Base-by-base conservation (phyloP, 192 early-diverging fungal species). In the Backusella mclennaniae region DNA sequence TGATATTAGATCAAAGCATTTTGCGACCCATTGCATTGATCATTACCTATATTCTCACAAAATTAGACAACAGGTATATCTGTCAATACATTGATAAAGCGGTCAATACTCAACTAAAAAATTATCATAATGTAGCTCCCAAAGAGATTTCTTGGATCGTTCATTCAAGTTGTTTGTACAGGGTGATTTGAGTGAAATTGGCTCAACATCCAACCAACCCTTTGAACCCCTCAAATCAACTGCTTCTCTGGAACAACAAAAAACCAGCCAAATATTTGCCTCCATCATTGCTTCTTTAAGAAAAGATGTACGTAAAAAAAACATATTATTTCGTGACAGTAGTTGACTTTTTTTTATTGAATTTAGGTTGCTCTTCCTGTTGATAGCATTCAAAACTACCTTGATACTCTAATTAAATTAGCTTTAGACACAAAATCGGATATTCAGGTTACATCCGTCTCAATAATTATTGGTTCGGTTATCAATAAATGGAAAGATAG, bases 81-180 rank as follows among this genome's bases (percentile, higher is more conserved):
- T 35, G 15, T 26, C 2, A 74, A 23, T 21, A 4, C 29, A 35
- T 63, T 31, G 29, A 56, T 35, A 52, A 21, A 12, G n/a, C 1
- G 23, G 44, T n/a, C 35, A 42, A 9, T 67, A 5, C 15, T 19
- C 11, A 33, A 9, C 49, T 76, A 70, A 73, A 33, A 15, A 21
- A 19, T n/a, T 14, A 23, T 26, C 36, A 0, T 41, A 11, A 41
- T 29, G 59, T 73, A 86, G 84, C 66, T 53, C 71, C 2, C 88
- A 89, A 75, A 78, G 76, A 19, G 69, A 77, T 23, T 84, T 84
- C 69, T 71, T 87, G 46, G 81, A 81, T 35, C 59, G 75, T 11
- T 79, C 86, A 19, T 89, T 87, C 38, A 76, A 79, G 63, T 56
- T 89, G 49, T 89, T 84, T 52, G 67, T 81, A 12, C 42, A 80